Percentiles rank a stretch among this genome's conserved stretches.
Evolutionary conservation across 208 protist genomes (phyloP).

Genomic region (Wallacemonas sp.): DNA sequence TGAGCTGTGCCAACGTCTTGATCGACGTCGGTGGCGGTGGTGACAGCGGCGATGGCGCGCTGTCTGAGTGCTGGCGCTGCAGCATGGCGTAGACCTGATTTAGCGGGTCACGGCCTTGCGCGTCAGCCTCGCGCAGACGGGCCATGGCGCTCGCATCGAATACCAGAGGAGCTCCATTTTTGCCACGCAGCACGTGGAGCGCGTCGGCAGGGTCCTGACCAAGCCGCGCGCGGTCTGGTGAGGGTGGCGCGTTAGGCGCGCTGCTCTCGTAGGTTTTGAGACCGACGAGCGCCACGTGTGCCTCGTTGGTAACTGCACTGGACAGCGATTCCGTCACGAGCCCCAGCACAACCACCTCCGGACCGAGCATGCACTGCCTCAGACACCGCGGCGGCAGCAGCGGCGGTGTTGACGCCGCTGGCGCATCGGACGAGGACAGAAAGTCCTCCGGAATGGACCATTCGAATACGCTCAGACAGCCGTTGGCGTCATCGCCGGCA

Average conservation of each 20-base stretch:
- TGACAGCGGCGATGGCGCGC: not conserved
- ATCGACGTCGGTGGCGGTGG: not conserved
- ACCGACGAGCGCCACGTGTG: not conserved
- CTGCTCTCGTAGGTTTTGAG: not conserved
- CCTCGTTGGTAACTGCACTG: not conserved
- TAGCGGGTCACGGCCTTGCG: not conserved
- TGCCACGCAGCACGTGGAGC: conserved; percentile 3
- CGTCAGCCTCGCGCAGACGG: not conserved
- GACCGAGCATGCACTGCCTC: conserved; percentile 19
- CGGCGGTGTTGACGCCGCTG: no score
- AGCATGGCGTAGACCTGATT: conserved; percentile 16
- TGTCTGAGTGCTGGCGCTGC: not conserved
- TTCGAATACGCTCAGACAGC: conserved; percentile 1
- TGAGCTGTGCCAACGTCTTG: not conserved
- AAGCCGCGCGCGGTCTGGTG: not conserved
- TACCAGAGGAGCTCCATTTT: conserved; percentile 9
- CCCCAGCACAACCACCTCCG: conserved; percentile 1
- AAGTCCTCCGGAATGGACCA: not conserved
- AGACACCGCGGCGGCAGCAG: not conserved
- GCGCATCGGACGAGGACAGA: not conserved
- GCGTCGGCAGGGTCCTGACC: not conserved
- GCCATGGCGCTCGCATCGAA: not conserved
- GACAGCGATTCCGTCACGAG: not conserved
- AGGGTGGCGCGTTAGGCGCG: not conserved
- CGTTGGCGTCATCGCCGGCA: not conserved